Conservation (phyloP, 306 rosid genomes). For the Quercus gilva region DNA sequence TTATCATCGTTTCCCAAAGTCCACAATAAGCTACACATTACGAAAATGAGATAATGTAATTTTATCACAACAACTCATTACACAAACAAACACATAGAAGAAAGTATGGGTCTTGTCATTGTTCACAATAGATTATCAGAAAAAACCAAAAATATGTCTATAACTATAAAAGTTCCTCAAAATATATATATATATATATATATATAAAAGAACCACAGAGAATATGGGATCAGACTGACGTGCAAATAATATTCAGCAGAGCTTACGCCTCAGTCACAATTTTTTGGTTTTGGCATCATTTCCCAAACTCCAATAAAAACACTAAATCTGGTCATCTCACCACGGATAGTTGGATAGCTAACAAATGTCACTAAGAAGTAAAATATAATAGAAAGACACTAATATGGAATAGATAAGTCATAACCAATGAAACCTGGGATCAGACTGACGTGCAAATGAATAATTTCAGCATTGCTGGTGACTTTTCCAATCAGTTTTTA, state of each 20-base stretch:
- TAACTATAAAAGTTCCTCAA: too few species aligned
- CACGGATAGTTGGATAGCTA: not conserved
- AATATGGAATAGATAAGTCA: not conserved
- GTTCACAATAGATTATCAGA: too few species aligned
- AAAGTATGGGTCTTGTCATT: not conserved
- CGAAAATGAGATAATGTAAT: too few species aligned
- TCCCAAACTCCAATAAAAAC: constrained; percentile 12
- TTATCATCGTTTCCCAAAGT: constrained; percentile 14
- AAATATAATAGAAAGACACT: not conserved
- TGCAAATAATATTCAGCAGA: constrained; percentile 27
- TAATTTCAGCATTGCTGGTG: constrained; percentile 13
- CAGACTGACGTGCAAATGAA: constrained; percentile 30
- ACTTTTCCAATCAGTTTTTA: not conserved
- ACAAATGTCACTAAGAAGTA: not conserved
- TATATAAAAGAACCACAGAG: not conserved
- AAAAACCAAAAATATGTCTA: too few species aligned
- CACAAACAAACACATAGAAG: not conserved
- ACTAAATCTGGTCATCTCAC: not conserved
- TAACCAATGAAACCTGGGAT: constrained; percentile 1
- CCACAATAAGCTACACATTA: not conserved
- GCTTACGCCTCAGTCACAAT: not conserved
- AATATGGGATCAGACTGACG: constrained; percentile 35
- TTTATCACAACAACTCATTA: not conserved
- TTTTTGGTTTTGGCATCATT: constrained; percentile 9
- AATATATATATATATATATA: too few species aligned